A percentile compares a stretch with the other conserved stretches of the same genome.
These are phyloP conservation scores for Alliaria petiolata DNA, from an alignment of 345 rosid species.

Conservation along the genomic window DNA sequence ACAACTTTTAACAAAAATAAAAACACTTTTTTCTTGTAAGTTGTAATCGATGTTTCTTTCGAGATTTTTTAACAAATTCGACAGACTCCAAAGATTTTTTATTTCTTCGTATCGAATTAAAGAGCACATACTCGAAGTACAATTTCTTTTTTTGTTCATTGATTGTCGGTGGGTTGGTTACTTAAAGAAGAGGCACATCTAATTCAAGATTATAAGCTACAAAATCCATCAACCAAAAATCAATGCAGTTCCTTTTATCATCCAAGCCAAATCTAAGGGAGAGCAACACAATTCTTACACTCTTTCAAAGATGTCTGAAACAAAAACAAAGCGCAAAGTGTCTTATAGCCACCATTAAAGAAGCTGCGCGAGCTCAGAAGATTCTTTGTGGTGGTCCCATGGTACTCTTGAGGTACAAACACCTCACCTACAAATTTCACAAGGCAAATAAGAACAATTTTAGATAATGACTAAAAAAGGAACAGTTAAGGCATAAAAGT, in stretches of 20 bases:
- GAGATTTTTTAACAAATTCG: too few species aligned
- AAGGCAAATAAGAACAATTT: neutral
- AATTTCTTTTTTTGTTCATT: too few species aligned
- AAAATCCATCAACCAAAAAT: neutral
- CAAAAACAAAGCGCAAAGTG: neutral
- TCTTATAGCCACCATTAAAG: neutral
- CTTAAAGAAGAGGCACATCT: neutral
- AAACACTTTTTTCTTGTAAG: too few species aligned
- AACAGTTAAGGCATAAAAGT: neutral
- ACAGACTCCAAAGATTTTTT: too few species aligned
- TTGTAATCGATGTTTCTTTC: too few species aligned
- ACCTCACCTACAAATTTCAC: conserved; percentile 35
- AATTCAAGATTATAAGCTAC: neutral
- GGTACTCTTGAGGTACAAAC: conserved; percentile 52
- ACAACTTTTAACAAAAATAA: too few species aligned
- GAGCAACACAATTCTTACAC: neutral
- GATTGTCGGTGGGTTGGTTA: neutral
- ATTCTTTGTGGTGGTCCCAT: conserved; percentile 50
- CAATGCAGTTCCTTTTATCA: neutral
- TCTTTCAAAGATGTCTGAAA: neutral
- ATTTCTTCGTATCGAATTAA: too few species aligned
- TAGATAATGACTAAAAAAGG: neutral
- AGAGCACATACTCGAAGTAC: too few species aligned
- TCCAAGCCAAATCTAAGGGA: neutral
- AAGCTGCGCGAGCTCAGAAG: conserved; percentile 27